A percentile compares a stretch with the other conserved stretches of the same genome.
phyloP scores from a whole-genome alignment of 2,329 filamentous ascomycete genomes.

The Fusarium nanum region DNA sequence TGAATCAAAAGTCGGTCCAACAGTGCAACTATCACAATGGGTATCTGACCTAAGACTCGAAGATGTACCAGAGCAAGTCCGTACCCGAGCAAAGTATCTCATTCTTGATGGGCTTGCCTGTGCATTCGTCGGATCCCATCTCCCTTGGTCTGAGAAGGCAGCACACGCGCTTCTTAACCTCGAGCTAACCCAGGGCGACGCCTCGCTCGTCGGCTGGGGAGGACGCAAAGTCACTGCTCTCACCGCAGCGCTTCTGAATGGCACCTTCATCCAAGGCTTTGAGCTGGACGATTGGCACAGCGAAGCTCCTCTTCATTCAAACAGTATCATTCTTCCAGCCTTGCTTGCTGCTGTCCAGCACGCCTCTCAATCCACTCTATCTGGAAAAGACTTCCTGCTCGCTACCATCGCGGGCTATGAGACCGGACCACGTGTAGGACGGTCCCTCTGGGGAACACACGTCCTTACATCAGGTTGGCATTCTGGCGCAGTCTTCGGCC shows the following conservation, averaged over 20 bases:
- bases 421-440: background rate
- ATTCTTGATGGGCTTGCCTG: conserved; percentile 5
- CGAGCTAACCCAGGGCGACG: conserved; percentile 1
- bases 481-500: conserved; percentile 7
- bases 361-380: background rate
- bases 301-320: conserved; percentile 7
- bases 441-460: conserved; percentile 6
- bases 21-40: conserved; percentile 7
- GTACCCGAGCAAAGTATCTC: background rate
- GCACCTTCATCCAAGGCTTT: conserved; percentile 12
- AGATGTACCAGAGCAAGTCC: background rate
- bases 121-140: conserved; percentile 8
- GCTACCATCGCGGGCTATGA: conserved; percentile 8
- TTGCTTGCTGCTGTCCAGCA: conserved; percentile 5
- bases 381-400: background rate
- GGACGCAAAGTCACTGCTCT: conserved; percentile 1
- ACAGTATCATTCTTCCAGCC: conserved; percentile 6
- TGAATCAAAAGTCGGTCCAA: background rate
- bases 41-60: background rate
- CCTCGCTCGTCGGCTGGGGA: conserved; percentile 2
- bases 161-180: background rate
- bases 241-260: conserved; percentile 7
- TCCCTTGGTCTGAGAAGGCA: conserved; percentile 8
- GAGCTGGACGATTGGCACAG: conserved; percentile 14
- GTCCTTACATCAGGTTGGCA: conserved; percentile 14